These are phyloP conservation scores for Heracleum sosnowskyi DNA, from an alignment of 129 eudicot genomes.

Conservation along the genomic window DNA sequence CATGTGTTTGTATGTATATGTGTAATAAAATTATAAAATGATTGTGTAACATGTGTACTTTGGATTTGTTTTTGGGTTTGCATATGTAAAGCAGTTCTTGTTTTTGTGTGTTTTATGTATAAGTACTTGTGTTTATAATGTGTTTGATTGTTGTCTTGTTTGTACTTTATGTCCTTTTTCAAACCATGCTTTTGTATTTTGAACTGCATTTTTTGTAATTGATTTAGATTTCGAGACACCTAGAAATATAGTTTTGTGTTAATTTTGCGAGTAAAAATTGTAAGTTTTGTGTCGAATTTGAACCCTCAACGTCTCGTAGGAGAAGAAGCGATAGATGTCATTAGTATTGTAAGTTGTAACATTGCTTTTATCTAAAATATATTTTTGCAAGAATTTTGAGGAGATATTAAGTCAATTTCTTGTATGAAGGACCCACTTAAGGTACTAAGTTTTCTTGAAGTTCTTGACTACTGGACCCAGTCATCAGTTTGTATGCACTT, in stretches of 20 bases:
- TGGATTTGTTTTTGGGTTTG: background rate
- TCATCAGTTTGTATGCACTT: background rate
- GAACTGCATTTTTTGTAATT: background rate
- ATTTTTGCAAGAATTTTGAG: background rate
- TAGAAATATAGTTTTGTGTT: no score
- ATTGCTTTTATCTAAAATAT: background rate
- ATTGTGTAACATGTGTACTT: background rate
- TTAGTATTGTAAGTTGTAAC: no score
- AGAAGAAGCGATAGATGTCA: no score
- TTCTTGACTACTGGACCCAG: background rate
- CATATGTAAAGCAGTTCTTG: slow-evolving; percentile 4
- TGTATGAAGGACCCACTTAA: background rate
- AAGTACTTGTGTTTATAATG: background rate
- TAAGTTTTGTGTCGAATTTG: no score
- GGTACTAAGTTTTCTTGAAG: background rate
- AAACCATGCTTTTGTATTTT: background rate
- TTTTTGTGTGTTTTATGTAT: background rate
- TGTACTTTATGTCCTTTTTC: background rate
- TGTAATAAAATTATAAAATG: background rate
- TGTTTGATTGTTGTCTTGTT: background rate
- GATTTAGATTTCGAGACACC: background rate
- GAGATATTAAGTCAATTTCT: background rate
- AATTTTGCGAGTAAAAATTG: no score
- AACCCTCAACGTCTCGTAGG: no score
- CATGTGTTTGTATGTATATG: background rate